Conservation (phyloP, 2,329 filamentous ascomycete species). For the Hypoxylon sp. region DNA sequence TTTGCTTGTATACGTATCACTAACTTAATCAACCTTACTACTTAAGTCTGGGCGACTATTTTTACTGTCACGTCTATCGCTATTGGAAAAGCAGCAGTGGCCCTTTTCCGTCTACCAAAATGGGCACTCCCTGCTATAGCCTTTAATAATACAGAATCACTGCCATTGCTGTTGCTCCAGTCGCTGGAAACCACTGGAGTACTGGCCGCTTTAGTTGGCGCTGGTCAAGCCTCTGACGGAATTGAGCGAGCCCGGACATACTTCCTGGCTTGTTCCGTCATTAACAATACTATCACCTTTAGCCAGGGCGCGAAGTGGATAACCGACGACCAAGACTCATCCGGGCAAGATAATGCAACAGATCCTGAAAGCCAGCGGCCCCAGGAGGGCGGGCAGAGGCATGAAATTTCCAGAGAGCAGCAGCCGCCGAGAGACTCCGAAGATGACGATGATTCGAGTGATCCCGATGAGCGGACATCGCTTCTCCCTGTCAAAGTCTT, state of each 20-base stretch:
- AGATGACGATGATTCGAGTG: conserved; percentile 18
- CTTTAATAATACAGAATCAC: conserved; percentile 54
- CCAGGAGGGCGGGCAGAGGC: conserved; percentile 9
- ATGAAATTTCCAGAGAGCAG: conserved; percentile 11
- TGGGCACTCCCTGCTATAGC: conserved; percentile 51
- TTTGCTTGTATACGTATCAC: background rate
- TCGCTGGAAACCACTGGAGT: conserved; percentile 67
- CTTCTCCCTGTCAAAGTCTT: conserved; percentile 51
- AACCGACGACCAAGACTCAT: conserved; percentile 33
- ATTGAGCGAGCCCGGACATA: conserved; percentile 70
- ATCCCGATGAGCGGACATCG: conserved; percentile 41
- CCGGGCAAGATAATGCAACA: conserved; percentile 47
- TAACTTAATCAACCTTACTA: conserved; percentile 8
- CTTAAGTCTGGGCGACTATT: conserved; percentile 49
- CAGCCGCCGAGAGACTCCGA: conserved; percentile 3
- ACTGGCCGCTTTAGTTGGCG: conserved; percentile 59
- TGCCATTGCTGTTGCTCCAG: conserved; percentile 52
- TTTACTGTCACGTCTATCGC: conserved; percentile 49
- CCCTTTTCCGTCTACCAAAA: conserved; percentile 47
- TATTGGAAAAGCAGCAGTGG: conserved; percentile 41
- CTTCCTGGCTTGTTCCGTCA: conserved; percentile 70
- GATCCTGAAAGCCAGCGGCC: conserved; percentile 29
- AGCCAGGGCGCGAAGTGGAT: conserved; percentile 63
- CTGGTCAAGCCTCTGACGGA: conserved; percentile 59
- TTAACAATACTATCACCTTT: conserved; percentile 69